Base-by-base conservation (phyloP, 805 yeast species). In the Dipodascopsis tothii region DNA sequence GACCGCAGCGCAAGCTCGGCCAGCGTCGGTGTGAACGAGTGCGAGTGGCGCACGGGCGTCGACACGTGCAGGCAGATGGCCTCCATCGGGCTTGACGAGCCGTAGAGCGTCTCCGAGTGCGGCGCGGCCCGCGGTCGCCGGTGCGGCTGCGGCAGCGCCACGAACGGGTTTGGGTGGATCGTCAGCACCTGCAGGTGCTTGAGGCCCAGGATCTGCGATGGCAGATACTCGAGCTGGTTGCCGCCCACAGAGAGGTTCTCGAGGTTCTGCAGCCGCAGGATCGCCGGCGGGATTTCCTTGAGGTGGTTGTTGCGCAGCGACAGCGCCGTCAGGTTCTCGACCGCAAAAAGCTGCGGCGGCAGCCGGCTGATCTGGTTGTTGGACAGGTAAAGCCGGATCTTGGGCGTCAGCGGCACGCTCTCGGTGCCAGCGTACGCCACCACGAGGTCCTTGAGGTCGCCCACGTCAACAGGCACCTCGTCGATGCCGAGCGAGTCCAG, bases 161-260 rank as follows among this genome's bases (percentile, higher is more conserved):
- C 18, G 21, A 67, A 58, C 11, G 64, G 63, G 37, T 67, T 67
- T 6, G 71, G 70, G 32, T 57, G 51, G n/a, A 63, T 52, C 3
- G 65, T 54, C 22, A 68, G 45, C 7, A 58, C 49, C 16, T 44
- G 41, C 35, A 67, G 57, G 5, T 47, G 30, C 5, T 48, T 49
- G 33, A 68, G 51, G 3, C 37, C 45, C 18, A 60, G 54, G 7
- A 67, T 45, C 46, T 67, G 71, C 5, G 57, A 44, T 3, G 72
- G 72, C 33, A 67, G 48, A 21, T 46, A 60, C 34, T 45, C 22
- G 21, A 67, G 52, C 18, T 47, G 39, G 49, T 67, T 67, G 22
- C 61, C 61, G 19, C 64, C 63, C 16, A 68, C 41, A 2, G 65
- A 59, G 18, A 67, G 56, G 30, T 66, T 65, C 22, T 32, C 43